These are phyloP conservation scores for Crithidia acanthocephali DNA, from an alignment of 208 protist species.

Conservation along the genomic window DNA sequence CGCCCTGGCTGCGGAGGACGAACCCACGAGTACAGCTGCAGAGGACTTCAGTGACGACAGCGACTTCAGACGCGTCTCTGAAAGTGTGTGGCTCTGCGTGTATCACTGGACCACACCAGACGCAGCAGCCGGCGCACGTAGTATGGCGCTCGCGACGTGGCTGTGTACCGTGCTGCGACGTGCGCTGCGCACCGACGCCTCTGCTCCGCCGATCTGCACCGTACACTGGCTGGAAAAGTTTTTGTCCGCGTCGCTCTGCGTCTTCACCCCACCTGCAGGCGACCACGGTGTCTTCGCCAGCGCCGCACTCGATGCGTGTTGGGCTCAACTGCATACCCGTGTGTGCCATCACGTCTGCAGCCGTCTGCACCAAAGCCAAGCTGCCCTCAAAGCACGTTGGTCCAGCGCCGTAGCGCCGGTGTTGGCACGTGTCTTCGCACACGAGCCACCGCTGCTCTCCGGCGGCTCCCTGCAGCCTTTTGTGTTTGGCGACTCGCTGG, in stretches of 20 bases:
- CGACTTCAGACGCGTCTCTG: constrained; percentile 1
- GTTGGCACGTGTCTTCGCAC: constrained; percentile 21
- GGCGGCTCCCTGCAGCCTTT: constrained; percentile 5
- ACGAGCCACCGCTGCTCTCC: constrained; percentile 33
- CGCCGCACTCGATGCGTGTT: constrained; percentile 9
- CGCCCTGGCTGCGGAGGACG: constrained; percentile 9
- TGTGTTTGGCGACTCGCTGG: constrained; percentile 15
- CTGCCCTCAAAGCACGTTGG: constrained; percentile 14
- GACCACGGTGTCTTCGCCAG: neutral
- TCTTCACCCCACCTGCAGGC: too few relatives aligned
- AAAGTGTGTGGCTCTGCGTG: constrained; percentile 25
- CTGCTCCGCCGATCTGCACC: neutral
- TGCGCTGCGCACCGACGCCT: neutral
- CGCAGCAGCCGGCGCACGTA: neutral
- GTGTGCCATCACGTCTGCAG: constrained; percentile 7
- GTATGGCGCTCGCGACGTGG: constrained; percentile 7
- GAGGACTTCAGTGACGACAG: neutral
- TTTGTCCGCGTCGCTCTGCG: neutral
- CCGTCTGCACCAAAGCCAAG: constrained; percentile 3
- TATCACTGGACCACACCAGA: neutral
- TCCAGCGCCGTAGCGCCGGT: constrained; percentile 11
- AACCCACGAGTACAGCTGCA: neutral
- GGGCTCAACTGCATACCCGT: constrained; percentile 23
- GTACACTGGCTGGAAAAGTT: neutral
- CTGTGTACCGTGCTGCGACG: constrained; percentile 23